Evolutionary conservation across 495 filamentous ascomycete species (phyloP).

Genomic region (Aspergillus incahuasiensis): DNA sequence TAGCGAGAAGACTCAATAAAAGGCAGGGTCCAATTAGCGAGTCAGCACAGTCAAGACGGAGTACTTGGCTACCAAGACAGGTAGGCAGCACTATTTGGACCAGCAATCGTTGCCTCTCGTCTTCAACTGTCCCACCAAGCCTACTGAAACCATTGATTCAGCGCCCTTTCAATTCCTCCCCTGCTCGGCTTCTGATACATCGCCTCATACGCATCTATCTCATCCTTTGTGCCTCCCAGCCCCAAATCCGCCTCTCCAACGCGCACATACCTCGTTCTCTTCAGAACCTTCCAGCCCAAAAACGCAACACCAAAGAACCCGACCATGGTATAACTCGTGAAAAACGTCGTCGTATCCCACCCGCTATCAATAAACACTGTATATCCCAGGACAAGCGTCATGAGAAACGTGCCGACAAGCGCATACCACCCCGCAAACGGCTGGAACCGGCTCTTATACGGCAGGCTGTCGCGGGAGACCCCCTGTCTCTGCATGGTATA

Average conservation of each 20-base stretch:
- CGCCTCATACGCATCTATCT: background rate
- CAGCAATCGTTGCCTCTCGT: too few species aligned
- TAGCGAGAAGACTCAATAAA: too few species aligned
- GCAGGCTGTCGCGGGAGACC: conserved; percentile 25
- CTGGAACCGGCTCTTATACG: conserved; percentile 27
- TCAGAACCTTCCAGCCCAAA: conserved; percentile 51
- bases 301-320: conserved; percentile 44
- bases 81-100: too few species aligned
- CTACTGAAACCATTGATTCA: background rate
- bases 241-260: conserved; percentile 36
- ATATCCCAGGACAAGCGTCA: conserved; percentile 16
- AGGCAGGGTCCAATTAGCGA: too few species aligned
- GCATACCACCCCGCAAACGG: conserved; percentile 32
- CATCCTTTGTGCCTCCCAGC: background rate
- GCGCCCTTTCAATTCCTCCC: background rate
- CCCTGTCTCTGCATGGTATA: conserved; percentile 29
- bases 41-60: too few species aligned
- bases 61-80: too few species aligned
- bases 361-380: conserved; percentile 17
- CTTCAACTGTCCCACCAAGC: too few species aligned
- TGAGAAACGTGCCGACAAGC: conserved; percentile 29
- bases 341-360: conserved; percentile 28
- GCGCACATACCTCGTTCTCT: conserved; percentile 41
- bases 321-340: conserved; percentile 41
- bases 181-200: background rate